Evolutionary conservation across 1,284 basidiomycete genomes (phyloP), one percentile per base, ranked within the genome.

Genomic region (Trametes versicolor): DNA sequence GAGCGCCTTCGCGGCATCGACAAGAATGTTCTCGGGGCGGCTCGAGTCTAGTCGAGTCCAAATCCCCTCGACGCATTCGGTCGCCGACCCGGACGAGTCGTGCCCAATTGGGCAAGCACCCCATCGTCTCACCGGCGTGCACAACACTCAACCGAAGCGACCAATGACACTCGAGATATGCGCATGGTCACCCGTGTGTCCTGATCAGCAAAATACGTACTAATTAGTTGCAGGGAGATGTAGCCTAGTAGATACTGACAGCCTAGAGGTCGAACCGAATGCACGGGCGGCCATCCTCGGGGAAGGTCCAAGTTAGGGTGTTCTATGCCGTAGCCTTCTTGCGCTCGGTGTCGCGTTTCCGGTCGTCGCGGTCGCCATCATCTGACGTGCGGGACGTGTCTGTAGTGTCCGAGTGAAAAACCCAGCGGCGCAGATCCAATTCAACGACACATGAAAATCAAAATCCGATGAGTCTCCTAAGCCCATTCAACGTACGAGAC

Each of bases 381-480:
- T 69, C 67, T 53, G 59, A 62, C 34, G 61, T 17, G 50, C 39
- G 41, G 29, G 57, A 54, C 21, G 67, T 19, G 27, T 64, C 64
- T 67, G 51, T 36, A 55, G 43, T 23, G 45, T 29, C 48, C 45
- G 57, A 41, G 41, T 52, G 36, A 21, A 50, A 39, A 56, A 54
- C 49, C 62, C 64, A 55, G 56, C 34, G 52, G 59, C 34, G 62
- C 45, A 60, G 55, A 66, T 67, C 77, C 72, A 69, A 71, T 74
- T 73, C 74, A 75, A 76, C 76, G 76, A 76, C 73, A 78, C 68
- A 79, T 77, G 77, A 82, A 80, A 83, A 86, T 91, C 78, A 93
- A 82, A 85, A 80, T 71, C 89, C 85, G 81, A 86, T 88, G 77
- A 91, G 85, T 78, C 80, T 81, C 84, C 87, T 87, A 73, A 92